phyloP scores from a whole-genome alignment of 768 basidiomycete genomes.

The Chalciporus pseudorubinellus region DNA sequence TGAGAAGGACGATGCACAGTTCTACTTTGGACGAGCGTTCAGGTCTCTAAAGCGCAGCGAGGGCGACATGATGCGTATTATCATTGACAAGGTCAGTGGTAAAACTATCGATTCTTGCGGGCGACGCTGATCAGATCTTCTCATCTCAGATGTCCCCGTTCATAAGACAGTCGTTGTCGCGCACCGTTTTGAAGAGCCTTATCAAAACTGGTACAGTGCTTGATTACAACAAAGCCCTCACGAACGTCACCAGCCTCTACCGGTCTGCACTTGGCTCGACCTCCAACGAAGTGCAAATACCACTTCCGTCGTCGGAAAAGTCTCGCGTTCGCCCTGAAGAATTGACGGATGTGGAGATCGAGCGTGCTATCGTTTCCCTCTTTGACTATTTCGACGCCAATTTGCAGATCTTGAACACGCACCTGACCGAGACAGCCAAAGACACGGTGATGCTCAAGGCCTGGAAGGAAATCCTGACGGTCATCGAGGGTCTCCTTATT shows the following conservation, averaged over 20 bases:
- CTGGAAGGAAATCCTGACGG: slow-evolving; percentile 92
- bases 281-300: slow-evolving; percentile 71
- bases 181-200: slow-evolving; percentile 70
- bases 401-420: slow-evolving; percentile 85
- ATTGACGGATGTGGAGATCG: slow-evolving; percentile 90
- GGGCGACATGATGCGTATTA: slow-evolving; percentile 91
- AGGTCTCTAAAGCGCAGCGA: slow-evolving; percentile 90
- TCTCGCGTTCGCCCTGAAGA: slow-evolving; percentile 76
- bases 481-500: slow-evolving; percentile 85
- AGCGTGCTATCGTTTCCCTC: slow-evolving; percentile 84
- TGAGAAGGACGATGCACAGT: slow-evolving; percentile 96
- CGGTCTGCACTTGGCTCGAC: slow-evolving; percentile 70
- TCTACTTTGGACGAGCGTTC: slow-evolving; percentile 96
- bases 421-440: slow-evolving; percentile 79
- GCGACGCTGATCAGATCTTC: neutral
- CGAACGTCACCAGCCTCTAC: slow-evolving; percentile 78
- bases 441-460: slow-evolving; percentile 89
- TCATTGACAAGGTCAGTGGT: slow-evolving; percentile 85
- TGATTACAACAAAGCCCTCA: slow-evolving; percentile 89
- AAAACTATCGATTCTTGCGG: neutral
- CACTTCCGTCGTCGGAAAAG: slow-evolving; percentile 71
- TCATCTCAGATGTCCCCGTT: slow-evolving; percentile 83
- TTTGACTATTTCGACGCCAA: slow-evolving; percentile 98
- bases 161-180: slow-evolving; percentile 83
- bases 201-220: slow-evolving; percentile 60